A percentile compares a stretch with the other conserved stretches of the same genome.
Evolutionary conservation across 768 basidiomycete genomes (phyloP).

Genomic region (Serendipita vermifera): DNA sequence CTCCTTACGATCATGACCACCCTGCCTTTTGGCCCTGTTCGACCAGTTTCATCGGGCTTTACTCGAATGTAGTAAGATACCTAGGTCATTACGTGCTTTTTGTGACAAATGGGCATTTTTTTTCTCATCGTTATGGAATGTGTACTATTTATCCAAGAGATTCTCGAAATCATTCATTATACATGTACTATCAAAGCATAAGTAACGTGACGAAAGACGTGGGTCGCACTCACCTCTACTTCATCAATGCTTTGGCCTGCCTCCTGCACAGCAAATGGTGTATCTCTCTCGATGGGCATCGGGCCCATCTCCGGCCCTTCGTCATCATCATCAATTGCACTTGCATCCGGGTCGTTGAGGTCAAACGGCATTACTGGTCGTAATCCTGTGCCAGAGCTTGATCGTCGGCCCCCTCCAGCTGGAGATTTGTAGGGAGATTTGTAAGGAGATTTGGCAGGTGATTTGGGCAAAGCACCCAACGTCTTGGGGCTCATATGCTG

Average conservation of each 20-base stretch:
- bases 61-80: too few relatives aligned
- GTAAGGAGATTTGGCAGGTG: slow-evolving; percentile 21
- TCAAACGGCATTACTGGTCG: slow-evolving; percentile 70
- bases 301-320: slow-evolving; percentile 62
- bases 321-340: slow-evolving; percentile 58
- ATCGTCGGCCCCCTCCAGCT: slow-evolving; percentile 56
- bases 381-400: slow-evolving; percentile 71
- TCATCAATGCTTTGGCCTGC: slow-evolving; percentile 57
- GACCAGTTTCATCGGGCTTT: too few relatives aligned
- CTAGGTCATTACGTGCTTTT: too few relatives aligned
- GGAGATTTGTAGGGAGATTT: too few relatives aligned
- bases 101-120: too few relatives aligned
- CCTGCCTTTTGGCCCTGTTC: too few relatives aligned
- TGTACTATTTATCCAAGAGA: too few relatives aligned
- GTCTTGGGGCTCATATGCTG: slow-evolving; percentile 96
- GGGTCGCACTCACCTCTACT: slow-evolving; percentile 39
- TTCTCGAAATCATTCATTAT: neutral
- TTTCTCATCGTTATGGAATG: neutral
- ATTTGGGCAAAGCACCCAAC: slow-evolving; percentile 85
- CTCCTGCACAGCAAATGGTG: slow-evolving; percentile 63
- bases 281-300: slow-evolving; percentile 57
- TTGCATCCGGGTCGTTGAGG: slow-evolving; percentile 43
- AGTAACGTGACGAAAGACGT: neutral
- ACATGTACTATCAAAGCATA: neutral
- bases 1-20: too few relatives aligned